phyloP scores from a whole-genome alignment of 2,329 filamentous ascomycete species.

The Raffaelea ambrosiae region DNA sequence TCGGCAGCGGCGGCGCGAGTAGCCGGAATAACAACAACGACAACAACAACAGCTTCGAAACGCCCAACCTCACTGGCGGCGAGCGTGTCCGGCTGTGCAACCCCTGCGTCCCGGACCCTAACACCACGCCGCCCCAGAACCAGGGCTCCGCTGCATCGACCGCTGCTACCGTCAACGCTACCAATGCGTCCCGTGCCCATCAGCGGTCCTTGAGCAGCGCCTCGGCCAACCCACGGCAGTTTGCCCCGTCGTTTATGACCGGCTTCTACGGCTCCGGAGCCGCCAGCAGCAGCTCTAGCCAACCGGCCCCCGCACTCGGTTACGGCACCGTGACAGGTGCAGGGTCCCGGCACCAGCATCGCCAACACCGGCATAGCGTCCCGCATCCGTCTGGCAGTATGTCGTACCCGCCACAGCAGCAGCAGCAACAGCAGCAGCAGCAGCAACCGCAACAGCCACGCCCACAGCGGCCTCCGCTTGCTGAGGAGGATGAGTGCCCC shows the following conservation, averaged over 20 bases:
- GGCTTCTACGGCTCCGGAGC: slow-evolving; percentile 40
- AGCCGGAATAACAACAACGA: not conserved
- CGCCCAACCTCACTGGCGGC: slow-evolving; percentile 39
- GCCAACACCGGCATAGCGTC: slow-evolving; percentile 11
- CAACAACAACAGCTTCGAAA: slow-evolving; percentile 19
- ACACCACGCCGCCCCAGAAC: slow-evolving; percentile 44
- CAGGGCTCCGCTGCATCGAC: not conserved
- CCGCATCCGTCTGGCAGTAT: slow-evolving; percentile 24
- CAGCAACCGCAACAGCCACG: not conserved
- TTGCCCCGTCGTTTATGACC: slow-evolving; percentile 14
- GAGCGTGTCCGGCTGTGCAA: slow-evolving; percentile 53
- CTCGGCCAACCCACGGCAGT: too few relatives aligned
- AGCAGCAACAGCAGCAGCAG: slow-evolving; percentile 2
- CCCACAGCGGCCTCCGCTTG: slow-evolving; percentile 34
- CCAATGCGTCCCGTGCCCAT: not conserved
- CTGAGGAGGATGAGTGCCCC: slow-evolving; percentile 72
- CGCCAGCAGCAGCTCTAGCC: too few relatives aligned
- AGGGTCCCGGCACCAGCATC: slow-evolving; percentile 3
- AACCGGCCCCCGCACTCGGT: too few relatives aligned
- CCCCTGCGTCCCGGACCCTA: slow-evolving; percentile 54
- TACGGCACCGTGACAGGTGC: too few relatives aligned
- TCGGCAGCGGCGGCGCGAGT: not conserved
- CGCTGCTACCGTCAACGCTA: not conserved
- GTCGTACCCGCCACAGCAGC: not conserved
- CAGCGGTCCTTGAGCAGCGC: slow-evolving; percentile 2